These are phyloP conservation scores for Solanum verrucosum DNA, from an alignment of 257 asterid species.

Conservation along the genomic window DNA sequence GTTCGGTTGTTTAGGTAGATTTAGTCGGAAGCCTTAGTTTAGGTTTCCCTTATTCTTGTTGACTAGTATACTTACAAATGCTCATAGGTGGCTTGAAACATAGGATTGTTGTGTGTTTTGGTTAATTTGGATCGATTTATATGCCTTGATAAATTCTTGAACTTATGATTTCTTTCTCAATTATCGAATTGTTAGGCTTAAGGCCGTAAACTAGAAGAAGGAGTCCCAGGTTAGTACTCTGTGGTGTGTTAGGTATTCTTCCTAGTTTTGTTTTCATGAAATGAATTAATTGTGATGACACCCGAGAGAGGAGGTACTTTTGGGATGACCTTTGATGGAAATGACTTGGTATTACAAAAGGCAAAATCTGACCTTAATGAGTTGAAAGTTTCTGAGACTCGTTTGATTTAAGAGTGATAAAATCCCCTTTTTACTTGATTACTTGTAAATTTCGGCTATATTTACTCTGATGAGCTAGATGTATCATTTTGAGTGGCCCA, in stretches of 20 bases:
- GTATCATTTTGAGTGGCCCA: neutral
- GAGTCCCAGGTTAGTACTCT: too few species aligned
- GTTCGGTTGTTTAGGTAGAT: too few species aligned
- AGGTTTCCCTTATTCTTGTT: too few species aligned
- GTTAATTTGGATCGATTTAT: too few species aligned
- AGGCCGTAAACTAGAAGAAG: neutral
- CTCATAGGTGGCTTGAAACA: neutral
- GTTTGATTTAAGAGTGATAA: too few species aligned
- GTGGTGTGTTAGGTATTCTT: neutral
- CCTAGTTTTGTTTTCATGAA: neutral
- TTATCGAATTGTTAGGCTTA: neutral
- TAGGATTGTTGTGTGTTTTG: neutral
- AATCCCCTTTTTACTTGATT: neutral
- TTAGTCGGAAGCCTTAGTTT: too few species aligned
- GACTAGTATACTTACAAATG: neutral
- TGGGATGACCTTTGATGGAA: neutral
- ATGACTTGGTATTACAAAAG: neutral
- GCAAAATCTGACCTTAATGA: neutral
- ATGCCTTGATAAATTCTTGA: neutral
- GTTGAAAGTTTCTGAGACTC: neutral
- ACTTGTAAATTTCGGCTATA: rapidly evolving
- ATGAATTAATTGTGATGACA: neutral
- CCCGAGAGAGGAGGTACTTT: neutral
- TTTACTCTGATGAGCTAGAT: neutral
- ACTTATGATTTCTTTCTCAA: neutral